A percentile compares a stretch with the other conserved stretches of the same genome.
These are phyloP conservation scores for Alternaria solani DNA, from an alignment of 2,329 filamentous ascomycete species.

Conservation along the genomic window DNA sequence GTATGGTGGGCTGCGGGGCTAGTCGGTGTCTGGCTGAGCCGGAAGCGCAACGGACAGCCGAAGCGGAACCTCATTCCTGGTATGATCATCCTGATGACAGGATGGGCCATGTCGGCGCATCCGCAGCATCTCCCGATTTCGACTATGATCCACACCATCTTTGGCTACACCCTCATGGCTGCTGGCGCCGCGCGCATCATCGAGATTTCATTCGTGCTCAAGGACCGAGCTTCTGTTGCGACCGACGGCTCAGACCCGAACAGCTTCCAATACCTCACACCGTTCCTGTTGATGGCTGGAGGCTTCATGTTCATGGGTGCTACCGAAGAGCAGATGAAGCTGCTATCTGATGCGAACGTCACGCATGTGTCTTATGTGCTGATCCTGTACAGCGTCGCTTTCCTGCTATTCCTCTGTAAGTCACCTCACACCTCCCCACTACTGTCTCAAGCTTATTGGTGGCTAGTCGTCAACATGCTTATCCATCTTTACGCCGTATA, in stretches of 20 bases:
- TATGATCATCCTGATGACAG: slow-evolving; percentile 89
- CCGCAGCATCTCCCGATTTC: slow-evolving; percentile 85
- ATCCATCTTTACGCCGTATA: slow-evolving; percentile 81
- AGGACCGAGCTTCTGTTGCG: slow-evolving; percentile 71
- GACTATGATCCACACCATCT: slow-evolving; percentile 85
- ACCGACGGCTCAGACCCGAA: slow-evolving; percentile 74
- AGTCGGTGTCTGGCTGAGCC: slow-evolving; percentile 89
- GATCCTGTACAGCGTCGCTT: slow-evolving; percentile 88
- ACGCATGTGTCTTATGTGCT: slow-evolving; percentile 93
- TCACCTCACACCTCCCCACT: accelerated
- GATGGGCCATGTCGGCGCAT: slow-evolving; percentile 94
- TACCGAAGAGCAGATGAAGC: slow-evolving; percentile 92
- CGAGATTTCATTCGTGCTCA: slow-evolving; percentile 87
- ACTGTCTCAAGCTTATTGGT: slow-evolving; percentile 19
- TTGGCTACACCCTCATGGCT: slow-evolving; percentile 95
- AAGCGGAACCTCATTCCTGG: slow-evolving; percentile 93
- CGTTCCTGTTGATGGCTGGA: slow-evolving; percentile 83
- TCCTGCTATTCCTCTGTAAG: slow-evolving; percentile 85
- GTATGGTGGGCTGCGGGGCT: slow-evolving; percentile 97
- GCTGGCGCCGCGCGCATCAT: slow-evolving; percentile 85
- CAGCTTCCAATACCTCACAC: slow-evolving; percentile 75
- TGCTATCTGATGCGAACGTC: slow-evolving; percentile 76
- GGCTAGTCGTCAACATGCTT: slow-evolving; percentile 78
- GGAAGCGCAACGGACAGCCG: slow-evolving; percentile 80
- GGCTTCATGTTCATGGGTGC: slow-evolving; percentile 98